These are phyloP conservation scores for Myriosclerotinia curreyana DNA, from an alignment of 2,329 filamentous ascomycete genomes.

Conservation along the genomic window DNA sequence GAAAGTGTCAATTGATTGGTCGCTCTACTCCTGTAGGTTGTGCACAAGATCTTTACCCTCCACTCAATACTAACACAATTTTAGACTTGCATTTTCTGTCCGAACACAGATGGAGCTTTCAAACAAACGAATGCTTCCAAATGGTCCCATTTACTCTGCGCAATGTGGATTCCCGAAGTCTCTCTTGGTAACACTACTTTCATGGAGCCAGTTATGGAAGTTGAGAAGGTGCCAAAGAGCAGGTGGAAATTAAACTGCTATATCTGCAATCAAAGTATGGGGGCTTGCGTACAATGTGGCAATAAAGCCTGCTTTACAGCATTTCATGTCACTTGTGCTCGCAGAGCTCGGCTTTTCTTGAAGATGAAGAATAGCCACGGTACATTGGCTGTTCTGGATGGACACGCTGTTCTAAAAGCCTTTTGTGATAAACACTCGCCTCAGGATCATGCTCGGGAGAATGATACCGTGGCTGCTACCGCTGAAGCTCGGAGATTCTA, in stretches of 20 bases:
- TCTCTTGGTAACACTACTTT: slow-evolving; percentile 93
- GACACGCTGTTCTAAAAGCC: slow-evolving; percentile 81
- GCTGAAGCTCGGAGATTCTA: slow-evolving; percentile 85
- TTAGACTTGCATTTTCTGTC: slow-evolving; percentile 94
- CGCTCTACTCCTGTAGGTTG: slow-evolving; percentile 74
- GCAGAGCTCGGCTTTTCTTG: slow-evolving; percentile 80
- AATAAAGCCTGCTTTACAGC: slow-evolving; percentile 97
- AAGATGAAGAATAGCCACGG: slow-evolving; percentile 95
- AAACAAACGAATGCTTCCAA: slow-evolving; percentile 96
- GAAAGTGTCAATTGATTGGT: slow-evolving; percentile 94
- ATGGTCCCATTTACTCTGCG: slow-evolving; percentile 94
- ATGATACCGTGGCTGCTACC: slow-evolving; percentile 76
- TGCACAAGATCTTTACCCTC: neutral
- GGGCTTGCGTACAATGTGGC: slow-evolving; percentile 95
- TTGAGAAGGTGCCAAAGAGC: slow-evolving; percentile 93
- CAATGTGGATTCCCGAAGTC: slow-evolving; percentile 98
- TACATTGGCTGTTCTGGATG: slow-evolving; percentile 70
- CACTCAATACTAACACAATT: slow-evolving; percentile 25
- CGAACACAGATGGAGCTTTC: slow-evolving; percentile 95
- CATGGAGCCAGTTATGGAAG: slow-evolving; percentile 97
- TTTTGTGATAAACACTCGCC: slow-evolving; percentile 96
- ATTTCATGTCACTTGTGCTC: slow-evolving; percentile 95
- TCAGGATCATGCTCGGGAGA: slow-evolving; percentile 80
- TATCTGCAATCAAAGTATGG: slow-evolving; percentile 96
- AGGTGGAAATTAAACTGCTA: slow-evolving; percentile 94